Percentiles rank a stretch among this genome's conserved stretches.
phyloP scores from a whole-genome alignment of 768 basidiomycete species.

The Hemileccinum rubropunctum region DNA sequence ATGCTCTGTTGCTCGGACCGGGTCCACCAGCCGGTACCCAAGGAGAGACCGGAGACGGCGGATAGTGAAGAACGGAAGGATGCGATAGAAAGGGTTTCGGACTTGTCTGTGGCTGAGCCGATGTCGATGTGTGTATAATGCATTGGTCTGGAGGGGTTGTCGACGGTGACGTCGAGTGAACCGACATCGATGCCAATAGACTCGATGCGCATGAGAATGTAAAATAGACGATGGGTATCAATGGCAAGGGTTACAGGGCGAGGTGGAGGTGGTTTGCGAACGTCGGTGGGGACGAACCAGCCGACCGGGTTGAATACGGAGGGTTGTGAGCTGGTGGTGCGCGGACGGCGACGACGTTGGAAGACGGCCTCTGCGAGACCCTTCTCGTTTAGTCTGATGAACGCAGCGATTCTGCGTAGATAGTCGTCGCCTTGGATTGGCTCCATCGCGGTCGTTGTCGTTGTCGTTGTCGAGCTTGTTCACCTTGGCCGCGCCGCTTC shows the following conservation, averaged over 20 bases:
- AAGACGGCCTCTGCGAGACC: constrained; percentile 65
- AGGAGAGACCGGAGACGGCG: constrained; percentile 69
- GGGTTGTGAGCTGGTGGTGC: constrained; percentile 28
- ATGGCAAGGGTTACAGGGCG: constrained; percentile 66
- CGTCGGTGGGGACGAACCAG: constrained; percentile 46
- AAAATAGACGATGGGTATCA: constrained; percentile 84
- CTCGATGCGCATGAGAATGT: constrained; percentile 83
- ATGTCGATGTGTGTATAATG: constrained; percentile 58
- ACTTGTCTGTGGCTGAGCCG: constrained; percentile 52
- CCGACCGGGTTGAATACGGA: constrained; percentile 59
- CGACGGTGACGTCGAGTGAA: constrained; percentile 73
- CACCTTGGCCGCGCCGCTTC: constrained; percentile 8
- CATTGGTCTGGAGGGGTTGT: constrained; percentile 73
- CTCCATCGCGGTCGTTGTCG: constrained; percentile 37
- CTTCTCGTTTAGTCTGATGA: constrained; percentile 70
- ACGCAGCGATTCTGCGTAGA: constrained; percentile 63
- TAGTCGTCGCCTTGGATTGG: constrained; percentile 73
- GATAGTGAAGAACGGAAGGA: constrained; percentile 78
- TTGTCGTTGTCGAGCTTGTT: constrained; percentile 5
- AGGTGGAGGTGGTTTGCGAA: constrained; percentile 30
- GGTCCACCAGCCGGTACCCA: constrained; percentile 75
- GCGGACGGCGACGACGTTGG: constrained; percentile 46
- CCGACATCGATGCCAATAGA: constrained; percentile 75
- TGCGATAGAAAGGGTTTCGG: constrained; percentile 70
- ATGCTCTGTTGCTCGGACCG: constrained; percentile 53